A percentile compares a stretch with the other conserved stretches of the same genome.
phyloP scores from a whole-genome alignment of 1,139 yeast species.

The Arxiozyma bovina region DNA sequence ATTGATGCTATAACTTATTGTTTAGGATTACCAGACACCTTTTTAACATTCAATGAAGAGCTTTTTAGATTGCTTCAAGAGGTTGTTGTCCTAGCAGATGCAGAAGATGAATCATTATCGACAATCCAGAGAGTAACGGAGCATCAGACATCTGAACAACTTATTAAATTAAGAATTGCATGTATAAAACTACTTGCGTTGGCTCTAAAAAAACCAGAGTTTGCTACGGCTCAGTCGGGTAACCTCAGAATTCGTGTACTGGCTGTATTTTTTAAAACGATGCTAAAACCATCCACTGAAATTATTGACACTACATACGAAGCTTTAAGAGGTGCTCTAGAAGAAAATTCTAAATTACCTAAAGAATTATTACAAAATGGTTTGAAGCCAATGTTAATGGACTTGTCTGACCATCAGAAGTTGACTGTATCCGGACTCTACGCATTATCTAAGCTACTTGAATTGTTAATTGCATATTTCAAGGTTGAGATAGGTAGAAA shows the following conservation, averaged over 20 bases:
- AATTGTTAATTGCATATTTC: constrained; percentile 81
- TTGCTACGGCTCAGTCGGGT: constrained; percentile 67
- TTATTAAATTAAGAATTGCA: constrained; percentile 77
- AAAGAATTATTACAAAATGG: constrained; percentile 91
- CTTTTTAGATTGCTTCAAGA: constrained; percentile 75
- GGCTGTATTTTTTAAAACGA: constrained; percentile 89
- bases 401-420: constrained; percentile 84
- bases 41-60: constrained; percentile 82
- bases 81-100: constrained; percentile 90
- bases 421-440: constrained; percentile 84
- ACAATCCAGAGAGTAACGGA: constrained; percentile 80
- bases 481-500: constrained; percentile 95
- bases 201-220: constrained; percentile 76
- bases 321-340: constrained; percentile 74
- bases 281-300: constrained; percentile 75
- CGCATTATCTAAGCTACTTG: constrained; percentile 80
- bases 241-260: constrained; percentile 77
- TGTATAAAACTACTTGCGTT: constrained; percentile 77
- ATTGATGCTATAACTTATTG: constrained; percentile 94
- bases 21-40: constrained; percentile 68
- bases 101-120: constrained; percentile 91
- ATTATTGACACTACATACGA: constrained; percentile 90
- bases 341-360: constrained; percentile 83
- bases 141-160: constrained; percentile 77
- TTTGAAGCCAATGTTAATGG: constrained; percentile 88